Conservation (phyloP, 1,139 yeast genomes). For the Fermentozyma sake region DNA sequence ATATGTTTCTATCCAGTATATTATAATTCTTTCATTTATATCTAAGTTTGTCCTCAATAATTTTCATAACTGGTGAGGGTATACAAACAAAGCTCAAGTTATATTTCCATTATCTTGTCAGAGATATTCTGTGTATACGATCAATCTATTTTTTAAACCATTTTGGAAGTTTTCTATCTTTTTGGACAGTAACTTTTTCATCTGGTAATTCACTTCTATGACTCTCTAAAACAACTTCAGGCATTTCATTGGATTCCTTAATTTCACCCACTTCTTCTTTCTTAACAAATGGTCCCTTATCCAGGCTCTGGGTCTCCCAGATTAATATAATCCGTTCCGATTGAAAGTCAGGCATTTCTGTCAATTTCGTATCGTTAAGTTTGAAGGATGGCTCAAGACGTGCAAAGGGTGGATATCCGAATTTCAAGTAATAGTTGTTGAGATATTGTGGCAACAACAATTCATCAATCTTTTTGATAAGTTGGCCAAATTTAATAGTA, state of each 20-base stretch:
- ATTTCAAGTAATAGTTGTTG: conserved; percentile 29
- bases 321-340: conserved; percentile 30
- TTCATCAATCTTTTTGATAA: conserved; percentile 33
- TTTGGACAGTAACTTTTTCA: too few relatives aligned
- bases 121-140: too few relatives aligned
- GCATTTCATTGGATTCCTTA: conserved; percentile 30
- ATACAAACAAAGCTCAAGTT: too few relatives aligned
- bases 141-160: too few relatives aligned
- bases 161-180: too few relatives aligned
- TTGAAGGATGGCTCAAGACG: conserved; percentile 27
- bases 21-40: too few relatives aligned
- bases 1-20: too few relatives aligned
- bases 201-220: conserved; percentile 25
- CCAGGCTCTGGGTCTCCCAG: conserved; percentile 18
- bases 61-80: too few relatives aligned
- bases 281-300: conserved; percentile 23
- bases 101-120: too few relatives aligned
- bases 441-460: conserved; percentile 34
- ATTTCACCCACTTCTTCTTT: conserved; percentile 14
- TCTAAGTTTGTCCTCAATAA: too few relatives aligned
- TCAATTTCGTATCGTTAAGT: conserved; percentile 27
- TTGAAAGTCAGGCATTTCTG: conserved; percentile 31
- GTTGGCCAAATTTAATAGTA: conserved; percentile 36
- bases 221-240: conserved; percentile 35
- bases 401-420: conserved; percentile 44